Base-by-base conservation (phyloP, 345 rosid species). In the Ceriops decandra region DNA sequence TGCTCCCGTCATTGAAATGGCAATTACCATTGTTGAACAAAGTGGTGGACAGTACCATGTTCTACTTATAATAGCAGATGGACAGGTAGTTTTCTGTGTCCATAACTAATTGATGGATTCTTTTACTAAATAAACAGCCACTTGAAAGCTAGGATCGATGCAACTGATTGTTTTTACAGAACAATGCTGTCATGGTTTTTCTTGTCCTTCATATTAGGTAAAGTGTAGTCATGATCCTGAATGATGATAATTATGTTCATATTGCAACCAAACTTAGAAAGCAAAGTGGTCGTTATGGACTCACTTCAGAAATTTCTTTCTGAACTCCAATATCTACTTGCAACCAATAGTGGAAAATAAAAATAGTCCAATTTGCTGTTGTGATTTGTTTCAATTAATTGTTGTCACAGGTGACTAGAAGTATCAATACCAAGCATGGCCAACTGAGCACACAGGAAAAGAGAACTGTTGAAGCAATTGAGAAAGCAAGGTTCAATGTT, bases 41-140 rank as follows among this genome's bases (percentile, higher is more conserved):
- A 95, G 96, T 68, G 80, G 87, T 60, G 98, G 98, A 35, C 99
- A 91, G 71, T 95, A 95, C 82, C 99, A 95, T 60, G 99, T 95
- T 35, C 67, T 95, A 68, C 73, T 95, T 77, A 90, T 95, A 69
- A 87, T 95, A 73, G 99, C 99, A 11, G 99, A 95, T 71, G 99
- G 99, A 15, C 99, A 95, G 96, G 99, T 95, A 82, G 51, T 73
- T 27, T n/a, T 66, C 36, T 11, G 58, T 16, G 61, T 4, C 38
- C 10, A 22, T 65, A 49, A 16, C 49, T 57, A 53, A 31, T 62
- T 26, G 6, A 35, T 22, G 31, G 35, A 49, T 56, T 21, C 30
- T 24, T 24, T 24, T 56, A 6, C 59, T 22, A 56, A 56, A 56
- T 56, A 24, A 42, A 42, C 49, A 42, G 49, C 19, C 26, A 56